Base-by-base conservation (phyloP, 345 rosid genomes). In the Trapa bicornis region DNA sequence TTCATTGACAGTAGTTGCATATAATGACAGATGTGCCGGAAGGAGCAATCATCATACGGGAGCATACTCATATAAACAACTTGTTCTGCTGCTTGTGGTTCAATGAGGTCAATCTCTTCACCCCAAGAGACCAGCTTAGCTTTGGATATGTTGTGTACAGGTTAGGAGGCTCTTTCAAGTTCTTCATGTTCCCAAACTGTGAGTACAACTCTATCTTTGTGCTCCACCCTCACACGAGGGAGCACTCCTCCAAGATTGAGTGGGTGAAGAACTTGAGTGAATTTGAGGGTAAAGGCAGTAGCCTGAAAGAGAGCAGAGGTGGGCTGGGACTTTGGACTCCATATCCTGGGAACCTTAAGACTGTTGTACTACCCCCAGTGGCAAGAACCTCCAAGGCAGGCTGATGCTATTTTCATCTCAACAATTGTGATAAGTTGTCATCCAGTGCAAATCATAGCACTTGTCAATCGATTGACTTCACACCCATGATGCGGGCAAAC, bases 101-200 rank as follows among this genome's bases (percentile, higher is more conserved):
- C 95, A 89, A 91, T 39, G 96, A 95, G 84, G 99, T 95, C 65
- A 72, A 95, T 75, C 90, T 95, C 69, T 75, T 91, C 69, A 91
- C 99, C 15, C 99, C 97, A n/a, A 82, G 97, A 81, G 99, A 95
- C 83, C 99, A 95, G 76, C 82, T 91, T 75, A 91, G 99, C 79
- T 91, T 95, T 65, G 94, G 98, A 58, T 95, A 91, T 15, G 88
- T 89, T 11, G 96, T 82, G 65, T 82, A 85, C 79, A 86, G 94
- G 75, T 77, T 95, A 66, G 80, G 77, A 70, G 87, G 81, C 3
- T 65, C 77, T 5, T 91, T 95, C 79, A 89, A 85, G 82, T 78
- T 84, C 75, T 81, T 81, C 61, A 91, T 91, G 99, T 91, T 95
- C 66, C 96, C 85, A 39, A 95, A 95, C 70, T 95, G 97, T 12